These are phyloP conservation scores for Russula sp. DNA, from an alignment of 768 basidiomycete genomes.

Conservation along the genomic window DNA sequence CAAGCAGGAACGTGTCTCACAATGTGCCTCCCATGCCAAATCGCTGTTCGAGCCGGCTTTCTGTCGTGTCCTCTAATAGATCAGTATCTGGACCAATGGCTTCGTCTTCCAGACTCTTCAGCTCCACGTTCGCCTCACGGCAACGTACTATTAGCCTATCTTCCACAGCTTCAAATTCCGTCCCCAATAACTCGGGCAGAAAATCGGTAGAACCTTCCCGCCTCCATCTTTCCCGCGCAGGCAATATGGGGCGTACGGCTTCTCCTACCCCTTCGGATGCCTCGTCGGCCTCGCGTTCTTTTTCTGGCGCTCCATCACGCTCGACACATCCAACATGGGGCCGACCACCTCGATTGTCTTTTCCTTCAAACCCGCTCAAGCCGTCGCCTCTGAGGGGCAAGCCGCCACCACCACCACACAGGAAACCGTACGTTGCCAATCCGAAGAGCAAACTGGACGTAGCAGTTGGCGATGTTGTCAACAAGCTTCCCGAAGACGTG, in stretches of 20 bases:
- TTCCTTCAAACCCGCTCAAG: constrained; percentile 37
- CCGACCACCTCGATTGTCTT: constrained; percentile 59
- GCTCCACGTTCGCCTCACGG: constrained; percentile 76
- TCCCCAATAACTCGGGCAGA: constrained; percentile 32
- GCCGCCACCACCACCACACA: constrained; percentile 32
- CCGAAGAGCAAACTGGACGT: constrained; percentile 90
- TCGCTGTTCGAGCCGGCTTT: constrained; percentile 56
- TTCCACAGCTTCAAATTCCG: constrained; percentile 38
- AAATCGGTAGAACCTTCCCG: constrained; percentile 30
- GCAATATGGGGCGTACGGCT: constrained; percentile 36
- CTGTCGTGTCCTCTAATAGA: constrained; percentile 47
- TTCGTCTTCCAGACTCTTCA: constrained; percentile 41
- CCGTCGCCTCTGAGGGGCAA: constrained; percentile 46
- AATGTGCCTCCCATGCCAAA: constrained; percentile 31
- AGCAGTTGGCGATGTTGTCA: constrained; percentile 88
- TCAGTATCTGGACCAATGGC: constrained; percentile 64
- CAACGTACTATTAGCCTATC: constrained; percentile 69
- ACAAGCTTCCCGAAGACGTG: constrained; percentile 76
- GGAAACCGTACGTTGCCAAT: constrained; percentile 77
- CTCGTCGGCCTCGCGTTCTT: constrained; percentile 46
- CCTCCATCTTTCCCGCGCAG: constrained; percentile 37
- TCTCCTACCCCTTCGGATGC: constrained; percentile 64
- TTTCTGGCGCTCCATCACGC: constrained; percentile 41
- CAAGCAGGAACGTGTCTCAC: constrained; percentile 47
- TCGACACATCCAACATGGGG: constrained; percentile 54